Base-by-base conservation (phyloP, 192 early-diverging fungal genomes). In the Entophlyctis helioformis region DNA sequence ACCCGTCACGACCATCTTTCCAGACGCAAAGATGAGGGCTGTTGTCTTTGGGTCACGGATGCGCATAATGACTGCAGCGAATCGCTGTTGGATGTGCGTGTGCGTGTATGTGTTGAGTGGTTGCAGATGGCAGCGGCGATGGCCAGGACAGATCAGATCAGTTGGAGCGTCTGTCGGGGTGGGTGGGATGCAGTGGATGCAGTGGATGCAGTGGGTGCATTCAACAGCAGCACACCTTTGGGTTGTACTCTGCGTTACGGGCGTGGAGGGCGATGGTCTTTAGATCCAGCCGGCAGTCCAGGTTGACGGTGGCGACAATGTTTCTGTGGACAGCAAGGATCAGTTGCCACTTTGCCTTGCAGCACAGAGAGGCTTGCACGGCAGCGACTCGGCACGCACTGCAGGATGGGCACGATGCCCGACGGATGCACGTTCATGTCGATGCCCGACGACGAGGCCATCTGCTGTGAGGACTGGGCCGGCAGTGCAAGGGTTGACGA, bases 161-260 rank as follows among this genome's bases (percentile, higher is more conserved):
- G 40, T 31, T 31, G 29, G 6, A 31, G 11, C 4, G 4, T 31
- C 29, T 28, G 42, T 44, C 4, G 20, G 27, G 36, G 32, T n/a
- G 43, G 49, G 49, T 19, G 33, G 10, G 16, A 10, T 23, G 15
- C 9, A 46, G 18, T 20, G 33, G 39, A 22, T n/a, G n/a, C n/a
- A n/a, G n/a, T n/a, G n/a, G n/a, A n/a, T n/a, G n/a, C n/a, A n/a
- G n/a, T n/a, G n/a, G 15, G 25, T 24, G 53, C 16, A 25, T 20
- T 27, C 13, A 20, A 61, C 16, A 48, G 42, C 59, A n/a, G n/a
- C 6, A 42, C 78, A 95, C 91, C 86, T 98, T 98, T 60, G 96
- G 96, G 65, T 98, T 98, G 73, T 98, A 98, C 69, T 98, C 96
- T 59, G 96, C 96, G 62, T 98, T 98, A 45, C 96, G 80, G n/a